Base-by-base conservation (phyloP, 805 yeast species). In the Candida chilensis region DNA sequence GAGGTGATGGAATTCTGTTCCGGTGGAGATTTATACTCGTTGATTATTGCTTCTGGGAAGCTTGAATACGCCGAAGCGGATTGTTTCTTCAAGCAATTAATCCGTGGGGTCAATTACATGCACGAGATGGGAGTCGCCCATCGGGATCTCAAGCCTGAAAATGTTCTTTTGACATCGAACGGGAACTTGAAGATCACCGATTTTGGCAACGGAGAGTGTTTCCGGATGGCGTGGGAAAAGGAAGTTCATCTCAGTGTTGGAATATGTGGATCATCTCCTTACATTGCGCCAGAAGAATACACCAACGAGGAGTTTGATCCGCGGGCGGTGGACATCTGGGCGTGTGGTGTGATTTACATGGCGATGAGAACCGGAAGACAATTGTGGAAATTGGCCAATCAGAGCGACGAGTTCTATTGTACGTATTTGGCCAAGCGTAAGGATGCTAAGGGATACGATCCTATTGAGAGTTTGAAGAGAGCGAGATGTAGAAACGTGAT, bases 341-440 rank as follows among this genome's bases (percentile, higher is more conserved):
- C 95, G 0, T 84, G 94, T 60, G 95, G 95, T 29, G 90, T 86
- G 8, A 85, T 86, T 20, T 86, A 82, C 48, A 79, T 86, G 85
- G 94, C 94, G 5, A 80, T 86, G 90, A 64, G 96, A 44, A 84
- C 96, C 0, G 98, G 97, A 4, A 65, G 95, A 31, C 95, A 90
- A 46, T 56, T 92, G 31, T 90, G 97, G 97, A 75, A 82, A 43
- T 59, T 76, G 34, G 96, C 97, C 2, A 72, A 74, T 35, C 68
- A 63, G 18, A 84, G 77, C 27, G 97, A 90, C 48, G 94, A 79
- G 43, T 85, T 84, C 47, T 90, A 75, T 52, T 59, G 66, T 24
- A 77, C 72, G 43, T 90, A 90, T 49, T 56, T 88, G 35, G 67
- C 67, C 29, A 87, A 84, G 34, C 67, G 97, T 35, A 85, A 80